Evolutionary conservation across 352 stramenopile species (phyloP).

Genomic region (Pythium aquatile): DNA sequence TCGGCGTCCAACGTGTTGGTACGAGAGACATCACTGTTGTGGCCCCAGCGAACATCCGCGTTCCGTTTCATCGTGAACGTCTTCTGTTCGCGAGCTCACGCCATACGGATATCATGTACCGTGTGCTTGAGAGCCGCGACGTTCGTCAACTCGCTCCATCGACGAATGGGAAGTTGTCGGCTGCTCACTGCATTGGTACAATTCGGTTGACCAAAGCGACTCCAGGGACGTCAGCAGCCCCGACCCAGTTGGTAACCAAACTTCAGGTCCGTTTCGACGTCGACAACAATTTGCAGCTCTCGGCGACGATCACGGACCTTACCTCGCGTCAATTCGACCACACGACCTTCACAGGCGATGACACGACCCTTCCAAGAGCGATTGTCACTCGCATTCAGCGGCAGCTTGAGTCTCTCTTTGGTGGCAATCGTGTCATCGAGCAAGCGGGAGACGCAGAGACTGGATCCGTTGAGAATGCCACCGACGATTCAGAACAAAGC

Average conservation of each 20-base stretch:
- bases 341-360: slow-evolving; percentile 16
- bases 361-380: slow-evolving; percentile 10
- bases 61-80: slow-evolving; percentile 12
- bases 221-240: background rate
- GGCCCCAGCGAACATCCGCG: slow-evolving; percentile 16
- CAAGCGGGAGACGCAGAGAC: background rate
- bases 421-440: background rate
- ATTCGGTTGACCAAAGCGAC: background rate
- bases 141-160: background rate
- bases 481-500: background rate
- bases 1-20: slow-evolving; percentile 15
- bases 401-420: slow-evolving; percentile 10
- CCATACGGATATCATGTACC: slow-evolving; percentile 10
- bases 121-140: slow-evolving; percentile 14
- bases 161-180: background rate
- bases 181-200: slow-evolving; percentile 14
- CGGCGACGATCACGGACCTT: slow-evolving; percentile 10
- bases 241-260: slow-evolving; percentile 18
- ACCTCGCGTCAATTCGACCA: slow-evolving; percentile 1
- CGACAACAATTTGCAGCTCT: slow-evolving; percentile 13
- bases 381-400: background rate
- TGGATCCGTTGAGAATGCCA: background rate
- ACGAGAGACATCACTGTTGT: slow-evolving; percentile 10
- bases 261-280: slow-evolving; percentile 22
- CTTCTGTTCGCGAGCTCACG: slow-evolving; percentile 18